A percentile compares a stretch with the other conserved stretches of the same genome.
phyloP scores from a whole-genome alignment of 805 yeast species.

The Pichia phayaonensis region DNA sequence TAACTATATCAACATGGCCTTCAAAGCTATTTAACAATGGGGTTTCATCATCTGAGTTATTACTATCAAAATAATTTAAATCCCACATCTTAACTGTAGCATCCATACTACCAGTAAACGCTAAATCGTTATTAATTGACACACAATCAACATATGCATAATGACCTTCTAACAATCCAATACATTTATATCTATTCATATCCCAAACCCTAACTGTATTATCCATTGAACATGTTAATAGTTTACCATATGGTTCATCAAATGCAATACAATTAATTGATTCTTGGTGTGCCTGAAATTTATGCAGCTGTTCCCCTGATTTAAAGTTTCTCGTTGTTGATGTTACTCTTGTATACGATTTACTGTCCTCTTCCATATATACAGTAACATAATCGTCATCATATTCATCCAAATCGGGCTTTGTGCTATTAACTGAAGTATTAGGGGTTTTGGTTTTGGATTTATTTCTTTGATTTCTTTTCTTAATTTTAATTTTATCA shows the following conservation, averaged over 20 bases:
- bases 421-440: neutral
- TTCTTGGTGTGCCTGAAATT: slow-evolving; percentile 45
- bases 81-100: slow-evolving; percentile 61
- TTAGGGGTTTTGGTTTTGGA: slow-evolving; percentile 29
- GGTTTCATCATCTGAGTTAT: slow-evolving; percentile 2
- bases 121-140: slow-evolving; percentile 41
- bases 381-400: slow-evolving; percentile 21
- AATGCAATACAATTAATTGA: slow-evolving; percentile 54
- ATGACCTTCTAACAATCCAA: slow-evolving; percentile 54
- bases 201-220: slow-evolving; percentile 83
- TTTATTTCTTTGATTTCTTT: slow-evolving; percentile 1
- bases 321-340: slow-evolving; percentile 43
- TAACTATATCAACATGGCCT: slow-evolving; percentile 60
- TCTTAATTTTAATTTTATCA: neutral
- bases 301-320: slow-evolving; percentile 47
- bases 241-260: slow-evolving; percentile 65
- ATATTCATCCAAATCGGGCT: slow-evolving; percentile 26
- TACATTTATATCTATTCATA: slow-evolving; percentile 44
- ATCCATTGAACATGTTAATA: slow-evolving; percentile 74
- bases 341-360: slow-evolving; percentile 25
- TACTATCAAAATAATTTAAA: slow-evolving; percentile 19
- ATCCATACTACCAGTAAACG: slow-evolving; percentile 54
- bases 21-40: slow-evolving; percentile 44
- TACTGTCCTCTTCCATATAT: slow-evolving; percentile 21
- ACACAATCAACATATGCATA: slow-evolving; percentile 49